phyloP scores from a whole-genome alignment of 2,329 filamentous ascomycete genomes.

The Byssochlamys sp. region DNA sequence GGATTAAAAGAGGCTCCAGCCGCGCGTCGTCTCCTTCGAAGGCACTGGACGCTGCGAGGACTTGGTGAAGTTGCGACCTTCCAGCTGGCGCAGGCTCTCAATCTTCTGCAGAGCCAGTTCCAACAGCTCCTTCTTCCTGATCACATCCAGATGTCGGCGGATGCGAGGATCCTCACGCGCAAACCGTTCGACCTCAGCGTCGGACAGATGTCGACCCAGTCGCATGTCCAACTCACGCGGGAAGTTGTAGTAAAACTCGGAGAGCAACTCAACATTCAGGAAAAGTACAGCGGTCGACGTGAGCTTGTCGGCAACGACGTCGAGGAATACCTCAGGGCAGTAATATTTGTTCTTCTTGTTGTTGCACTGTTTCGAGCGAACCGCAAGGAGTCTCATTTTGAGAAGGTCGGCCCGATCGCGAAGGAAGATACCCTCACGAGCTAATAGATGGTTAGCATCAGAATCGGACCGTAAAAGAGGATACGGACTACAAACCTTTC shows the following conservation, averaged over 20 bases:
- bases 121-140: constrained; percentile 80
- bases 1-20: constrained; percentile 37
- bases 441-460: constrained; percentile 37
- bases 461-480: constrained; percentile 1
- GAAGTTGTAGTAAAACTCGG: constrained; percentile 97
- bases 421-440: constrained; percentile 86
- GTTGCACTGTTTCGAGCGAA: constrained; percentile 84
- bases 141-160: constrained; percentile 78
- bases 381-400: constrained; percentile 75
- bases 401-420: constrained; percentile 83
- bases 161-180: constrained; percentile 90
- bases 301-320: constrained; percentile 88
- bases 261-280: constrained; percentile 89
- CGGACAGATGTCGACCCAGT: constrained; percentile 68
- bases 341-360: constrained; percentile 83
- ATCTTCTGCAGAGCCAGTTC: constrained; percentile 94
- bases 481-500: constrained; percentile 52
- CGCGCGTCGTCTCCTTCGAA: constrained; percentile 27
- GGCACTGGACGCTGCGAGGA: constrained; percentile 27
- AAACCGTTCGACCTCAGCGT: constrained; percentile 76
- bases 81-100: constrained; percentile 75
- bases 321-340: constrained; percentile 95
- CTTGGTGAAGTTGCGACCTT: constrained; percentile 59
- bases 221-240: constrained; percentile 81
- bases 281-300: constrained; percentile 92